These are phyloP conservation scores for Dictyostelium citrinum DNA, from an alignment of 78 protist genomes.

Conservation along the genomic window DNA sequence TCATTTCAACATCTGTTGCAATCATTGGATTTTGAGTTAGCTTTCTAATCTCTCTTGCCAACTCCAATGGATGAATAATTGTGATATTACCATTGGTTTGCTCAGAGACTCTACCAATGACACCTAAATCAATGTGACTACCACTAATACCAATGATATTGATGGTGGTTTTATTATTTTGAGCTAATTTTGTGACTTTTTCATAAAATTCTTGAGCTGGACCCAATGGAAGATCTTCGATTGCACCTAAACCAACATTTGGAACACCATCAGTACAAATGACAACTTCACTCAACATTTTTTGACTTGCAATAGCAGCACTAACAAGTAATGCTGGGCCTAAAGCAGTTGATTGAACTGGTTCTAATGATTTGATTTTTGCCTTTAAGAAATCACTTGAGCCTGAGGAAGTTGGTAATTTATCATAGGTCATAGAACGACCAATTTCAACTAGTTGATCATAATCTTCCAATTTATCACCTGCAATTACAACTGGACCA, in stretches of 20 bases:
- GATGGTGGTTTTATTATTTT: slow-evolving; percentile 21
- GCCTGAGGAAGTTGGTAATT: not conserved
- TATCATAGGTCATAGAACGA: not conserved
- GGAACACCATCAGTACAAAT: slow-evolving; percentile 86
- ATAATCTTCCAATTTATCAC: slow-evolving; percentile 64
- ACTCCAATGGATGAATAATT: slow-evolving; percentile 64
- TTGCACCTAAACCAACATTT: slow-evolving; percentile 75
- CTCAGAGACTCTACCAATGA: slow-evolving; percentile 70
- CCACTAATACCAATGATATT: slow-evolving; percentile 69
- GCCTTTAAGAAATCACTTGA: slow-evolving; percentile 13
- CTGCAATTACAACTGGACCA: slow-evolving; percentile 36
- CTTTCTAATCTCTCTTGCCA: slow-evolving; percentile 73
- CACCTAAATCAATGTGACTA: slow-evolving; percentile 73
- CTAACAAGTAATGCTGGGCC: slow-evolving; percentile 77
- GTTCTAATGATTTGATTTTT: slow-evolving; percentile 37
- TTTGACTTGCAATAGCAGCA: slow-evolving; percentile 62
- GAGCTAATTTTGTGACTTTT: slow-evolving; percentile 2
- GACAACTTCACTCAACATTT: slow-evolving; percentile 54
- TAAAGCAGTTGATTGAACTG: slow-evolving; percentile 77
- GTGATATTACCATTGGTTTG: slow-evolving; percentile 80
- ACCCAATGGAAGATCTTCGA: slow-evolving; percentile 45
- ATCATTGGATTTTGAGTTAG: slow-evolving; percentile 72
- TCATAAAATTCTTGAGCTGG: slow-evolving; percentile 57
- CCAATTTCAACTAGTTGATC: slow-evolving; percentile 38
- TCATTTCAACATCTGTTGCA: slow-evolving; percentile 62